Evolutionary conservation across 768 basidiomycete species (phyloP).

Genomic region (Tricholoma hemisulphureum): DNA sequence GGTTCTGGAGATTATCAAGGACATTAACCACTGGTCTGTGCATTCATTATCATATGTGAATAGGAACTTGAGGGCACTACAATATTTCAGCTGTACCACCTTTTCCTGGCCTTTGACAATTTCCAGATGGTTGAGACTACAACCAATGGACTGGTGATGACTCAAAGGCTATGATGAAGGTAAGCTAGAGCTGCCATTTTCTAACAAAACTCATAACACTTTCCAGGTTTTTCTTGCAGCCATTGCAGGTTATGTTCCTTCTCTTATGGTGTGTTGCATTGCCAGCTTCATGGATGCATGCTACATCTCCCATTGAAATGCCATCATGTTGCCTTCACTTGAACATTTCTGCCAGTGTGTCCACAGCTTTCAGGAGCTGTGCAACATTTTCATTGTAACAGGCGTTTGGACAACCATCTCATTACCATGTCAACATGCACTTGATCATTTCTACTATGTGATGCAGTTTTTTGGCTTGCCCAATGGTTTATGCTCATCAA

Average conservation of each 20-base stretch:
- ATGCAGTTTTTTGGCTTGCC: slow-evolving; percentile 21
- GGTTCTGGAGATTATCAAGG: slow-evolving; percentile 29
- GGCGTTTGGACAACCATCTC: not conserved
- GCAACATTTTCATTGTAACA: slow-evolving; percentile 1
- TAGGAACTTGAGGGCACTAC: not conserved
- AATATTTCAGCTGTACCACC: slow-evolving; percentile 23
- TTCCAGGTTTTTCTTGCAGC: slow-evolving; percentile 18
- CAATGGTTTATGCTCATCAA: slow-evolving; percentile 25
- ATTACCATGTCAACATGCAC: slow-evolving; percentile 8
- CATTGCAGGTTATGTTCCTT: slow-evolving; percentile 16
- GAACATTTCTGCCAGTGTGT: slow-evolving; percentile 12
- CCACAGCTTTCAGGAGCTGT: not conserved
- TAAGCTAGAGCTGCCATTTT: not conserved
- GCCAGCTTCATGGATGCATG: slow-evolving; percentile 25
- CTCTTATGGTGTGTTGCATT: slow-evolving; percentile 15
- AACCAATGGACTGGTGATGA: slow-evolving; percentile 31
- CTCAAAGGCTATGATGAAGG: slow-evolving; percentile 36
- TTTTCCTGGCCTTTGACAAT: slow-evolving; percentile 23
- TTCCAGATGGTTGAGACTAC: slow-evolving; percentile 22
- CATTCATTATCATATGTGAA: not conserved
- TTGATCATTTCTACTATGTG: not conserved
- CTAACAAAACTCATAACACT: not conserved
- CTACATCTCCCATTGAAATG: slow-evolving; percentile 20
- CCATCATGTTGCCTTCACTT: slow-evolving; percentile 15
- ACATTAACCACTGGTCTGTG: slow-evolving; percentile 36